Base-by-base conservation (phyloP, 2,329 filamentous ascomycete genomes). In the Albophoma yamanashiensis region DNA sequence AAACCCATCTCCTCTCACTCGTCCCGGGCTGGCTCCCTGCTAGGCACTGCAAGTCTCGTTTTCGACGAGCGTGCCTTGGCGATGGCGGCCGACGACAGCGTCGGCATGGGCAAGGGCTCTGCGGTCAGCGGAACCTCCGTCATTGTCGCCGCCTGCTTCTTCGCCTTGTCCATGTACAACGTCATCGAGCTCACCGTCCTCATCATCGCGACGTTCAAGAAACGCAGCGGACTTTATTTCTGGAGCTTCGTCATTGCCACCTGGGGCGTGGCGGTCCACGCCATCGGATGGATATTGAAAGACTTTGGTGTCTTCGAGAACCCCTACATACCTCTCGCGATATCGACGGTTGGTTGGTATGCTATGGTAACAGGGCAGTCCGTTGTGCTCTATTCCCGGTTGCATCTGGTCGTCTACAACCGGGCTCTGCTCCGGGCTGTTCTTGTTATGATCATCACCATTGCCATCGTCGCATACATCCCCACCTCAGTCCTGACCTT, bases 241-340 rank as follows among this genome's bases (percentile, higher is more conserved):
- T 75, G 73, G 71, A 73, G 71, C 59, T 67, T 75, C 34, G 36
- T 74, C 12, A 58, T 68, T 17, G 65, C 72, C 0, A 72, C 72
- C 1, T 67, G 63, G 61, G 74, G 72, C 1, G 69, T 75, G 20
- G 62, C 43, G 9, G 1, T 45, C n/a, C 43, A 45, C 20, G 43
- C 2, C 11, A 14, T 45, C n/a, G 43, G 43, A 14, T 45, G 43
- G 43, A 4, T 45, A 25, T 15, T 45, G 8, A 45, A 45, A 14
- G 43, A 45, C 43, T 45, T 25, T 25, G 9, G 2, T 12, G 20
- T 45, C 9, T 3, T 25, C 11, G 2, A 9, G 22, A 45, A 25
- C 43, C n/a, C 43, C 12, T 45, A 4, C 9, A 3, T 25, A 2
- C 43, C 43, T 14, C n/a, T 45, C 67, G 1, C 64, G 68, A 71